Evolutionary conservation across 768 basidiomycete genomes (phyloP).

Genomic region (Rhizopogon roseolus): DNA sequence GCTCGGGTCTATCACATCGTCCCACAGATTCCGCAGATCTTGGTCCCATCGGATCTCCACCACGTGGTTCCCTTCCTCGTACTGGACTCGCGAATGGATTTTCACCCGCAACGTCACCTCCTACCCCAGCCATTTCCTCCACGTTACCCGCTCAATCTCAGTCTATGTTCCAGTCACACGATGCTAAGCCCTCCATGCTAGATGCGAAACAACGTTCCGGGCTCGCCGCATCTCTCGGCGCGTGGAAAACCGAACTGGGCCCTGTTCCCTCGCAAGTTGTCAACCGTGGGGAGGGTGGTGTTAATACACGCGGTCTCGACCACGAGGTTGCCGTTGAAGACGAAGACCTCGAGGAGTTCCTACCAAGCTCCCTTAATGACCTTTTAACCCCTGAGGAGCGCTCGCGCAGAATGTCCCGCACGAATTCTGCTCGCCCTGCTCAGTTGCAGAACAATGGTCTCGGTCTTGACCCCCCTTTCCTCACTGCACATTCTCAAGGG

Average conservation of each 20-base stretch:
- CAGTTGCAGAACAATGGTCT: conserved; percentile 15
- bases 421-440: conserved; percentile 37
- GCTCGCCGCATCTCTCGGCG: conserved; percentile 60
- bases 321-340: conserved; percentile 54
- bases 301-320: conserved; percentile 21
- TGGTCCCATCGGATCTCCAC: conserved; percentile 82
- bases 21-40: conserved; percentile 48
- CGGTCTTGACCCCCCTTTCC: conserved; percentile 11
- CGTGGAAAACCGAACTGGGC: conserved; percentile 25
- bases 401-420: conserved; percentile 75
- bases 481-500: conserved; percentile 11
- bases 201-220: conserved; percentile 42
- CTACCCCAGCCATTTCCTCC: conserved; percentile 22
- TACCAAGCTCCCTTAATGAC: conserved; percentile 86
- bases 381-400: conserved; percentile 87
- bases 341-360: conserved; percentile 82
- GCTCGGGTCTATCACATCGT: conserved; percentile 31
- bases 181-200: conserved; percentile 54
- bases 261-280: conserved; percentile 16
- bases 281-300: conserved; percentile 5
- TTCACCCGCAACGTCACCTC: conserved; percentile 61
- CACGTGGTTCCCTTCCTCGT: conserved; percentile 38
- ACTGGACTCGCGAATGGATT: conserved; percentile 34
- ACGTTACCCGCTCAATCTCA: conserved; percentile 36
- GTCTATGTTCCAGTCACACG: conserved; percentile 62